Conservation (phyloP, 345 rosid species). For the Orychophragmus violaceus region DNA sequence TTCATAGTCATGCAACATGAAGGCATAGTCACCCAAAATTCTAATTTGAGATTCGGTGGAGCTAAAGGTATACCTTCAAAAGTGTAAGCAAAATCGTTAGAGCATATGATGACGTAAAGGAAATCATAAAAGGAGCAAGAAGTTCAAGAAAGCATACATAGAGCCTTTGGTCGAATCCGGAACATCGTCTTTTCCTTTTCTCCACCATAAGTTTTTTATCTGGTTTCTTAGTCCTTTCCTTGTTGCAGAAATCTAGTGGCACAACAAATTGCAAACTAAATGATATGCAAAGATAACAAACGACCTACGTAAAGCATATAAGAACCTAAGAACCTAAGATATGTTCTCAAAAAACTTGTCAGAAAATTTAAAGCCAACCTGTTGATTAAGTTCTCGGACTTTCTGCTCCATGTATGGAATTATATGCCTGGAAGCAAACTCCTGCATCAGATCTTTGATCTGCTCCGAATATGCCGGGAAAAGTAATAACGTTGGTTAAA, state of each 20-base stretch:
- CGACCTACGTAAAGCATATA: conserved; percentile 2
- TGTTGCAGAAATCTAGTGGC: conserved; percentile 73
- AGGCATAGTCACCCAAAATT: conserved; percentile 90
- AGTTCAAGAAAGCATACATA: conserved; percentile 43
- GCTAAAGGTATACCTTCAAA: conserved; percentile 82
- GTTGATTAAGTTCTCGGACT: conserved; percentile 84
- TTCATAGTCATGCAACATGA: conserved; percentile 96
- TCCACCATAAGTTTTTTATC: conserved; percentile 96
- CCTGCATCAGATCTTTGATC: conserved; percentile 87
- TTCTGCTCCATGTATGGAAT: conserved; percentile 98
- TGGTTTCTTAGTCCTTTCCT: conserved; percentile 97
- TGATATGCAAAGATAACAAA: conserved; percentile 2
- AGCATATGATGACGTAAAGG: conserved; percentile 8
- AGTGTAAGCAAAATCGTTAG: conserved; percentile 16
- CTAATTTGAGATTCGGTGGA: conserved; percentile 91
- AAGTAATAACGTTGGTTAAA: conserved; percentile 29
- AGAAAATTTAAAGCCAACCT: conserved; percentile 39
- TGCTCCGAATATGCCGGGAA: conserved; percentile 36
- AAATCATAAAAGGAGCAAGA: conserved; percentile 14
- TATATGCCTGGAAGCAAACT: conserved; percentile 76
- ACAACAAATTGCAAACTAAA: conserved; percentile 23
- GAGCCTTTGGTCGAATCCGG: conserved; percentile 58
- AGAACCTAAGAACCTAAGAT: neutral
- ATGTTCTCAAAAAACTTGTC: neutral
- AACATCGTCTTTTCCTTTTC: conserved; percentile 93